Evolutionary conservation across 1,284 basidiomycete species (phyloP).

Genomic region (Stereum hirsutum): DNA sequence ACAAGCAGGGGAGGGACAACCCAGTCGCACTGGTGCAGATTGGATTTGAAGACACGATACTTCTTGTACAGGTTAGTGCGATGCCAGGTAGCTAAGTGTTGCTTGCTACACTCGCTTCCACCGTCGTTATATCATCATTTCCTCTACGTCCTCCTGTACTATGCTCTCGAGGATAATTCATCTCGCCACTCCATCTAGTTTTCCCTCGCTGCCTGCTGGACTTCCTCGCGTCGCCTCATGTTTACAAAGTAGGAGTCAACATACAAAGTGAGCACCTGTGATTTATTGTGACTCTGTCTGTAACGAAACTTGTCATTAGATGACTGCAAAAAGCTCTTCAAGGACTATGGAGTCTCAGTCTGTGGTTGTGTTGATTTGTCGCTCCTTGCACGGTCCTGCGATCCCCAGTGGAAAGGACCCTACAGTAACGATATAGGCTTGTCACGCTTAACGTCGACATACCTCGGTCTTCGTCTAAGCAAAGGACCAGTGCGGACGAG

Average conservation of each 20-base stretch:
- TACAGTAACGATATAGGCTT: conserved; percentile 50
- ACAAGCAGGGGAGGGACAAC: conserved; percentile 43
- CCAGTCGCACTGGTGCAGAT: conserved; percentile 65
- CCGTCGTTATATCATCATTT: neutral
- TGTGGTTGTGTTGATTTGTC: conserved; percentile 59
- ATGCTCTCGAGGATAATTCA: neutral
- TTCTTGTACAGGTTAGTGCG: conserved; percentile 53
- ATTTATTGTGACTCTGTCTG: neutral
- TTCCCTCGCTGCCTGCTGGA: conserved; percentile 43
- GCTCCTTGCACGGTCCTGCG: conserved; percentile 56
- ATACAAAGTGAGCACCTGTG: conserved; percentile 44
- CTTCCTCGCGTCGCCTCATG: conserved; percentile 38
- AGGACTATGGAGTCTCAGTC: conserved; percentile 39
- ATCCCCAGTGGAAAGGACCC: conserved; percentile 57
- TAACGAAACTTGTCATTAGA: conserved; percentile 25
- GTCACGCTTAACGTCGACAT: conserved; percentile 47
- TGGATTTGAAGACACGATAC: conserved; percentile 38
- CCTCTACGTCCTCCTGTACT: neutral
- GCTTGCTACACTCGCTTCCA: too few relatives aligned
- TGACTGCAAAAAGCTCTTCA: conserved; percentile 55
- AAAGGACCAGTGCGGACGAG: conserved; percentile 55
- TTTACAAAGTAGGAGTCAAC: conserved; percentile 58
- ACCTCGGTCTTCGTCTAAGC: conserved; percentile 36
- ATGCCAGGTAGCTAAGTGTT: conserved; percentile 43
- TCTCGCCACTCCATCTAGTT: conserved; percentile 22